phyloP scores from a whole-genome alignment of 768 basidiomycete species.

The Kwoniella sp. region DNA sequence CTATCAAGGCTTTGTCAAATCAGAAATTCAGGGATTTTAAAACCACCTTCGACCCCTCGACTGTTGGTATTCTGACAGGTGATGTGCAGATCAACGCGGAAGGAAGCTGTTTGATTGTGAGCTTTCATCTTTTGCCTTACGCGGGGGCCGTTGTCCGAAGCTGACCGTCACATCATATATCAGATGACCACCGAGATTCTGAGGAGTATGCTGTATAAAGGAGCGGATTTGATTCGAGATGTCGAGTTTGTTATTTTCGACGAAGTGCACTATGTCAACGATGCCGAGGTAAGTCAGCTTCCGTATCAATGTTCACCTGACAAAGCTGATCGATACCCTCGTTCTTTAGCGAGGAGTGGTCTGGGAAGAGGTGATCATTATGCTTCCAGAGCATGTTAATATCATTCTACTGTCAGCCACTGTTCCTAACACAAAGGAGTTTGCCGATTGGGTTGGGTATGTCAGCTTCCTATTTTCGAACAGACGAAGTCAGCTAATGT shows the following conservation, averaged over 20 bases:
- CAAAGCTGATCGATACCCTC: neutral
- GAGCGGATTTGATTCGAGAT: constrained; percentile 95
- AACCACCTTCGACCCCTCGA: constrained; percentile 84
- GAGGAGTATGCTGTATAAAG: constrained; percentile 93
- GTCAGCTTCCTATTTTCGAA: too few species aligned
- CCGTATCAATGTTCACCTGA: too few species aligned
- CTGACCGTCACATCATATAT: neutral
- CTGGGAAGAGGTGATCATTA: constrained; percentile 99
- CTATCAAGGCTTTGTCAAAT: constrained; percentile 97
- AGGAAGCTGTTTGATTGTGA: constrained; percentile 95
- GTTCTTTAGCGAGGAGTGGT: constrained; percentile 83
- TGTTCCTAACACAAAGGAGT: constrained; percentile 96
- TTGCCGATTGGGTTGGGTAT: constrained; percentile 99
- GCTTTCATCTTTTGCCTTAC: constrained; percentile 2
- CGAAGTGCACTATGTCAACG: constrained; percentile 99
- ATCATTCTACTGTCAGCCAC: constrained; percentile 97
- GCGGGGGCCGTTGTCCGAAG: neutral
- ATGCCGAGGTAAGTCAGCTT: constrained; percentile 74
- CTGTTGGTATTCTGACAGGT: constrained; percentile 94
- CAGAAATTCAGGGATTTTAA: constrained; percentile 99
- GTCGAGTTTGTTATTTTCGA: constrained; percentile 99
- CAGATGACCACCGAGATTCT: constrained; percentile 80
- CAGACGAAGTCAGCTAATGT: neutral
- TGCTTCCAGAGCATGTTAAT: constrained; percentile 97
- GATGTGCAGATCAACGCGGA: constrained; percentile 99